These are phyloP conservation scores for Vitellaria paradoxa DNA, from an alignment of 179 eudicot species.

Conservation along the genomic window DNA sequence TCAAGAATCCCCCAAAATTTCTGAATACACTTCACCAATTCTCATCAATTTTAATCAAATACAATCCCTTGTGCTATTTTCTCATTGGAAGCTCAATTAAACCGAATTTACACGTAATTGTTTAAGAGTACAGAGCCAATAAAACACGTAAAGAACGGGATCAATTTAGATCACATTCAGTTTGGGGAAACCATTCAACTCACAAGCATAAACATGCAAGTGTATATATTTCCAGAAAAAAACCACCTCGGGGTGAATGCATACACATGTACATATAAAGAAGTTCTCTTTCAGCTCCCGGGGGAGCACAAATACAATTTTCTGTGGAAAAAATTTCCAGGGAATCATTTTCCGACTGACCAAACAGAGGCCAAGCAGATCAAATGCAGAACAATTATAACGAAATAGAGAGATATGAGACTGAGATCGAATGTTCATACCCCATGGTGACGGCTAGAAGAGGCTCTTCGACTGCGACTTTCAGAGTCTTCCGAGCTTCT, in stretches of 20 bases:
- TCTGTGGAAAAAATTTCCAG: background rate
- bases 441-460: conserved; percentile 14
- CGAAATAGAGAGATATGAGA: background rate
- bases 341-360: background rate
- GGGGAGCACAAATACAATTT: background rate
- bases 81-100: background rate
- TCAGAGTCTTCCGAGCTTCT: background rate
- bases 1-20: no score
- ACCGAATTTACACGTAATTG: no score
- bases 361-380: background rate
- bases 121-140: background rate
- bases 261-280: background rate
- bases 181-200: background rate
- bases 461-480: conserved; percentile 7
- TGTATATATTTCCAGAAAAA: background rate
- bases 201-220: background rate
- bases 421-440: conserved; percentile 5
- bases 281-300: background rate
- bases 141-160: background rate
- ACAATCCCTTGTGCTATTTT: background rate
- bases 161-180: background rate
- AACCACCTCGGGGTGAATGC: background rate
- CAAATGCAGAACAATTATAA: background rate
- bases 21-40: background rate
- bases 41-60: background rate